Evolutionary conservation across 2,329 filamentous ascomycete species (phyloP), one percentile per base, ranked within the genome.

Genomic region (Knufia petricola): DNA sequence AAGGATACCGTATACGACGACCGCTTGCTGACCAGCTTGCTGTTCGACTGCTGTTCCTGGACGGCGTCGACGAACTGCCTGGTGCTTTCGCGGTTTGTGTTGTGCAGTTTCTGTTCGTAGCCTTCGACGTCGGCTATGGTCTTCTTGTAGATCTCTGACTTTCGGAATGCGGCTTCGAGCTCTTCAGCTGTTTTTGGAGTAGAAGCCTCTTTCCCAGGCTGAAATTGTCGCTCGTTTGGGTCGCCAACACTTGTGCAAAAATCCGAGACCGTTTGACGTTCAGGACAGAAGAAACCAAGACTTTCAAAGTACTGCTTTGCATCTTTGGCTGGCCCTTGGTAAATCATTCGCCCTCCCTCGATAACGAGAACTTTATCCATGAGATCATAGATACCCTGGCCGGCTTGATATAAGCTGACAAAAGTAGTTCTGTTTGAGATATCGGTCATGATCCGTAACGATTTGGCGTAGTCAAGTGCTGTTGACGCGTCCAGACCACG

Each of bases 331-430:
- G 75, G 77, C 0, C 82, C 82, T 60, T 79, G 78, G 65, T 77
- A 86, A 47, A 85, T 76, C 65, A 81, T 78, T 3, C 80, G 77
- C 1, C 85, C 85, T 43, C 78, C 69, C 55, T 89, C 82, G 46
- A 90, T 85, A 17, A 89, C 78, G 44, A 89, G 64, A 2, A 89
- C 85, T 64, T 89, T 89, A 62, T 92, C 85, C 76, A 89, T 85
- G 26, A 84, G 69, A 53, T 81, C 73, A 59, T 84, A 85, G 52
- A 85, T 83, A 19, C 76, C 77, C 60, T 85, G 79, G 47, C 80
- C 79, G 1, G 81, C 81, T 62, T 85, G 82, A 62, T 87, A 87
- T 0, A 87, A 69, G 0, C 83, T 85, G 1, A 84, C 82, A 13
- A 84, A 71, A 0, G 80, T 84, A 0, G 82, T 85, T 6, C 81